Evolutionary conservation across 306 rosid genomes (phyloP).

Genomic region (Fragaria nilgerrensis): DNA sequence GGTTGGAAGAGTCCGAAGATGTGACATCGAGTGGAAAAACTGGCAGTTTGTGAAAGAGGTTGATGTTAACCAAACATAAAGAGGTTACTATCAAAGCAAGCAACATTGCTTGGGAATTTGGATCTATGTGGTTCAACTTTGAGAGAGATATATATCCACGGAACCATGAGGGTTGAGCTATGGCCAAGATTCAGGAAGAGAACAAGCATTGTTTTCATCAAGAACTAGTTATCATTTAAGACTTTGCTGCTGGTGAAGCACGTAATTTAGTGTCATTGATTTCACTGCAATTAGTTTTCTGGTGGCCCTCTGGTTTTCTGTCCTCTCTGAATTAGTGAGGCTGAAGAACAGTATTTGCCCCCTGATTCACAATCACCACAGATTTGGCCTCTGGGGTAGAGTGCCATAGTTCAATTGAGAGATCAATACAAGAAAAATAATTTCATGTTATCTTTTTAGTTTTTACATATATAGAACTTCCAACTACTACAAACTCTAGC

Average conservation of each 20-base stretch:
- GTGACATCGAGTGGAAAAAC: slow-evolving; percentile 7
- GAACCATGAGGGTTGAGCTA: not conserved
- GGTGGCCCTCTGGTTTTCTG: not conserved
- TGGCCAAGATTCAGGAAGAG: not conserved
- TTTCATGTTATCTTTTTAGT: not conserved
- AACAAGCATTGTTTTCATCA: not conserved
- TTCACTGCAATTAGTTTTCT: not conserved
- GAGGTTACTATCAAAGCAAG: slow-evolving; percentile 1
- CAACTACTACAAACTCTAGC: not conserved
- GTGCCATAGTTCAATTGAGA: not conserved
- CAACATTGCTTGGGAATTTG: slow-evolving; percentile 16
- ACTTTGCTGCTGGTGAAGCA: not conserved
- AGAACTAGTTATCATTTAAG: not conserved
- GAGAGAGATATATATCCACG: not conserved
- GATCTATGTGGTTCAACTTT: slow-evolving; percentile 11
- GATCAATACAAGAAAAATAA: not conserved
- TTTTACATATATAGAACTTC: not conserved
- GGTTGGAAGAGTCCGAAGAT: slow-evolving; percentile 2
- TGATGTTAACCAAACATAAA: slow-evolving; percentile 14
- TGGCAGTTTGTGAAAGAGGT: not conserved
- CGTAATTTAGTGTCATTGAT: not conserved
- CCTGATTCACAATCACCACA: not conserved
- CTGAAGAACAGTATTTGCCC: not conserved
- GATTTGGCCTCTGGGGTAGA: not conserved
- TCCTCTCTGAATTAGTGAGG: not conserved